These are phyloP conservation scores for Dothiorella sarmentorum DNA, from an alignment of 2,329 filamentous ascomycete genomes.

Conservation along the genomic window DNA sequence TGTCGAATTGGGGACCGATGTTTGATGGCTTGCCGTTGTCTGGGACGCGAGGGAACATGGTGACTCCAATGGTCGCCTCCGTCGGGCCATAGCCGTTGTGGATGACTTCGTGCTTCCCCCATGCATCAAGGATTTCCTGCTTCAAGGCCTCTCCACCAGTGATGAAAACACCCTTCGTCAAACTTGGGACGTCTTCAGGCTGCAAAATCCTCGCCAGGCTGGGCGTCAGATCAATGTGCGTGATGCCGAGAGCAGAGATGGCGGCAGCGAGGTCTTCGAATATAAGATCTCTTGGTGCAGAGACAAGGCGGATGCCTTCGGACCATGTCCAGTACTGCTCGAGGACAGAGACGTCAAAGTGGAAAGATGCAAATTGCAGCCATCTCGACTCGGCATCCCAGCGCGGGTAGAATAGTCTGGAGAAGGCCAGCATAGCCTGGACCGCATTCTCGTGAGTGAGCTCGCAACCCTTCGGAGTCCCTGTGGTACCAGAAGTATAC, in stretches of 20 bases:
- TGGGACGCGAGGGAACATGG: constrained; percentile 81
- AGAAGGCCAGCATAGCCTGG: constrained; percentile 85
- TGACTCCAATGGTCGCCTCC: constrained; percentile 88
- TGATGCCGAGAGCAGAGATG: constrained; percentile 71
- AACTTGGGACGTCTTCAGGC: constrained; percentile 74
- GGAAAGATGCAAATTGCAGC: constrained; percentile 90
- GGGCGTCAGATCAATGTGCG: constrained; percentile 88
- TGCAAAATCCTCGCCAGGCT: constrained; percentile 76
- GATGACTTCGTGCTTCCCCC: constrained; percentile 76
- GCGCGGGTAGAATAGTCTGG: constrained; percentile 69
- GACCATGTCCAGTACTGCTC: constrained; percentile 97
- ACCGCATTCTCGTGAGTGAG: constrained; percentile 86
- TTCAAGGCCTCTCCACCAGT: constrained; percentile 86
- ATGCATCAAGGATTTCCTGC: constrained; percentile 81
- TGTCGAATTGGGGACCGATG: constrained; percentile 81
- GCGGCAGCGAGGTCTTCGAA: constrained; percentile 75
- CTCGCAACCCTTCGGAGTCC: constrained; percentile 81
- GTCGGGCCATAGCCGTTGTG: constrained; percentile 92
- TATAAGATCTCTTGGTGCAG: constrained; percentile 77
- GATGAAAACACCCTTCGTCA: constrained; percentile 84
- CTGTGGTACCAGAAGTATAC: constrained; percentile 85
- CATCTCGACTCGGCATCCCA: constrained; percentile 74
- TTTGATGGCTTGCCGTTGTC: constrained; percentile 77
- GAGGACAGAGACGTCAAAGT: constrained; percentile 89
- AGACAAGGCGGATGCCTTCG: constrained; percentile 78